Conservation (phyloP, 495 filamentous ascomycete genomes). For the Podospora didyma region DNA sequence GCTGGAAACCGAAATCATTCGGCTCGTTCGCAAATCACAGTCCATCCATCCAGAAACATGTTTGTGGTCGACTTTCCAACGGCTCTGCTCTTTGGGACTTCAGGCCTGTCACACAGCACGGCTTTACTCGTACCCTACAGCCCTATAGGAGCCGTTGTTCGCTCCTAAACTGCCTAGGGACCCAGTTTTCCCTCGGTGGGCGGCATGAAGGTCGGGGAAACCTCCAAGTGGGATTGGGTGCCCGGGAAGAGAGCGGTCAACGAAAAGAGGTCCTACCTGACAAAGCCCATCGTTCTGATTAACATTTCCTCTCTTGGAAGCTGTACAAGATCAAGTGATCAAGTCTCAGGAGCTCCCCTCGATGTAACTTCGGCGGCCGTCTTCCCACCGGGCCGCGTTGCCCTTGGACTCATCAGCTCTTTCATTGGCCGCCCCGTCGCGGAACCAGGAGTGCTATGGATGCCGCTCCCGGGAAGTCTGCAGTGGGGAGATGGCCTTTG, state of each 20-base stretch:
- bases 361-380: too few species aligned
- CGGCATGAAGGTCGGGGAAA: background rate
- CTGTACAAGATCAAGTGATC: too few species aligned
- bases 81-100: background rate
- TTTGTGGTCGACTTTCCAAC: background rate
- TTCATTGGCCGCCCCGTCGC: slow-evolving; percentile 2
- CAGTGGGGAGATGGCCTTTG: background rate
- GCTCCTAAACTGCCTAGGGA: too few species aligned
- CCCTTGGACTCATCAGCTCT: background rate
- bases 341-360: too few species aligned
- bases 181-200: background rate
- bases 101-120: background rate
- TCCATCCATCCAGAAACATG: background rate
- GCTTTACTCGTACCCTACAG: background rate
- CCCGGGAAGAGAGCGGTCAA: too few species aligned
- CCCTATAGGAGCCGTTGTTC: background rate
- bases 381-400: background rate
- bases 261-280: too few species aligned
- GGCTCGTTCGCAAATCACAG: background rate
- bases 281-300: too few species aligned
- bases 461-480: background rate
- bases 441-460: background rate
- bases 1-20: too few species aligned
- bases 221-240: too few species aligned
- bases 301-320: too few species aligned